phyloP scores from a whole-genome alignment of 441 rosid species.

The Mallotus repandus region DNA sequence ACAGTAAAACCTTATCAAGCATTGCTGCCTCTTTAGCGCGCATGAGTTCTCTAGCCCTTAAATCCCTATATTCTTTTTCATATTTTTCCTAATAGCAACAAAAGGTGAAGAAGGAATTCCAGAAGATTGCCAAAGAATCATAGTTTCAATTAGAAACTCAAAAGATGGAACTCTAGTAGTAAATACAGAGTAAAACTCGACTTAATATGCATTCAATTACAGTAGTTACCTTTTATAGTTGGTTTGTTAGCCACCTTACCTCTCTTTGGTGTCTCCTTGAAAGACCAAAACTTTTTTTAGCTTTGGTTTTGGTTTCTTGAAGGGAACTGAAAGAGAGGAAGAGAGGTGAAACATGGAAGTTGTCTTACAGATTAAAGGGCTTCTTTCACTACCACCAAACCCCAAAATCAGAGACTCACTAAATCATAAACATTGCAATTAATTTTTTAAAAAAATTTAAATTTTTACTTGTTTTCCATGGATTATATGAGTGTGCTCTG shows the following conservation, averaged over 20 bases:
- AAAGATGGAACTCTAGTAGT: too few species aligned
- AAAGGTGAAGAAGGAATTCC: too few species aligned
- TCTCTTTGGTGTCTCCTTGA: conserved; percentile 19
- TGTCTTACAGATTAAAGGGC: conserved; percentile 64
- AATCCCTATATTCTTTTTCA: conserved; percentile 88
- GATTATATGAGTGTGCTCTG: too few species aligned
- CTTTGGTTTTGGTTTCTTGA: conserved; percentile 4
- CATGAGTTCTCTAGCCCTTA: conserved; percentile 93
- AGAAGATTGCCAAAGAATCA: too few species aligned
- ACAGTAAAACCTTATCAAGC: conserved; percentile 81
- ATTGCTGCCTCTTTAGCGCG: conserved; percentile 92
- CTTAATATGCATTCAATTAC: too few species aligned
- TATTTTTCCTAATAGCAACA: conserved; percentile 62
- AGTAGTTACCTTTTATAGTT: too few species aligned
- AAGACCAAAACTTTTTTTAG: conserved; percentile 11
- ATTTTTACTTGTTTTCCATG: too few species aligned
- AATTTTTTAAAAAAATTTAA: too few species aligned
- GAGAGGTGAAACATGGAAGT: conserved; percentile 56
- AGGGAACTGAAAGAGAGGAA: conserved; percentile 21
- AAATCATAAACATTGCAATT: too few species aligned
- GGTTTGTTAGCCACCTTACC: too few species aligned
- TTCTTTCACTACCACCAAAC: conserved; percentile 72
- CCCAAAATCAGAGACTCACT: conserved; percentile 39
- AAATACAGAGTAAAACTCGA: too few species aligned
- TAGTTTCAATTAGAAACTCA: too few species aligned